phyloP scores from a whole-genome alignment of 148 eudicot species.

The Arctostaphylos glauca region DNA sequence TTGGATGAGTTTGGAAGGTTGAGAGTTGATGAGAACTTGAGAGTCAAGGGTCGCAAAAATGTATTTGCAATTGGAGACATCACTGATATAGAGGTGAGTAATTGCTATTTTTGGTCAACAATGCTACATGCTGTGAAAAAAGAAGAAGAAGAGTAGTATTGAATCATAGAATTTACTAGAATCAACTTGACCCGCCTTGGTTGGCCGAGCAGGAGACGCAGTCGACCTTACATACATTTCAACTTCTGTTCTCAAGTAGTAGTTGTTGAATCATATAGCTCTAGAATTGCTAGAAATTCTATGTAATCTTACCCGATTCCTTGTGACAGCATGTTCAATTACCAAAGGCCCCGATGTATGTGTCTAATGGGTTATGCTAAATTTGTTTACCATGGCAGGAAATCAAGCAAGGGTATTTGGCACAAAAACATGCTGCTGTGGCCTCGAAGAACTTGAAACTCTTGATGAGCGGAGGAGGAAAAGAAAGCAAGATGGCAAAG shows the following conservation, averaged over 20 bases:
- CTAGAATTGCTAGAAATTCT: not conserved
- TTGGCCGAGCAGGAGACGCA: not conserved
- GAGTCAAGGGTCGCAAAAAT: conserved; percentile 51
- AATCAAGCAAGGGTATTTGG: conserved; percentile 61
- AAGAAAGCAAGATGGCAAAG: conserved; percentile 43
- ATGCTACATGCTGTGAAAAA: not conserved
- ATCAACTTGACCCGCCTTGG: not conserved
- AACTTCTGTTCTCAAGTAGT: not conserved
- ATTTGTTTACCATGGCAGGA: conserved; percentile 31
- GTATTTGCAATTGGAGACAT: conserved; percentile 63
- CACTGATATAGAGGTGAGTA: conserved; percentile 47
- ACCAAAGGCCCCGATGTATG: not conserved
- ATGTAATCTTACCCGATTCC: not conserved
- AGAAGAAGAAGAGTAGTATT: not conserved
- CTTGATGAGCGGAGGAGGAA: conserved; percentile 42
- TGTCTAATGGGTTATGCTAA: not conserved
- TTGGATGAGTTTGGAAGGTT: conserved; percentile 46
- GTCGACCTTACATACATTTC: not conserved
- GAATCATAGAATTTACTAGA: not conserved
- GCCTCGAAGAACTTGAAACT: conserved; percentile 56
- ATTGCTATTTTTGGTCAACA: not conserved
- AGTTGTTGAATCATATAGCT: not conserved
- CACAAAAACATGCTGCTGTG: conserved; percentile 50
- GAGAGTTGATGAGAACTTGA: conserved; percentile 50
- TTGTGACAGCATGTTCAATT: not conserved